Percentiles rank a stretch among this genome's conserved stretches.
phyloP scores from a whole-genome alignment of 2,329 filamentous ascomycete genomes.

The Aspergillus puulaauensis region DNA sequence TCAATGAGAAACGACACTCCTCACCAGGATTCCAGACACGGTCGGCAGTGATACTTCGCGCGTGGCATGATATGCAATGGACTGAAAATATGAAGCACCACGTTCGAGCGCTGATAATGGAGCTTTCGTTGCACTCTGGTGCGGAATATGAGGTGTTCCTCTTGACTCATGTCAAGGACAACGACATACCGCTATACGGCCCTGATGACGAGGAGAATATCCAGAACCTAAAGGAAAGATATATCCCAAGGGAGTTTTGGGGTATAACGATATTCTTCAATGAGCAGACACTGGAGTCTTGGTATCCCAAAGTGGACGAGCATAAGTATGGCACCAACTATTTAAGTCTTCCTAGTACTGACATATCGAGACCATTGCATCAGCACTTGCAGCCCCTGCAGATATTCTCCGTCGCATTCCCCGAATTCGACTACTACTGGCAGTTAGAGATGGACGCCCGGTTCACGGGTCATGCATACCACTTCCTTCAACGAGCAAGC shows the following conservation, averaged over 20 bases:
- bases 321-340: background rate
- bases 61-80: background rate
- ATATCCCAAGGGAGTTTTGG: background rate
- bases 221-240: background rate
- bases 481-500: background rate
- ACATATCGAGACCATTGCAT: background rate
- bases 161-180: background rate
- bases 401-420: background rate
- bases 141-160: background rate
- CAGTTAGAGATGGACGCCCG: background rate
- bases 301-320: background rate
- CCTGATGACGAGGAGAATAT: background rate
- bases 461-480: background rate
- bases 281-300: background rate
- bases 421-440: background rate
- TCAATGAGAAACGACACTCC: background rate
- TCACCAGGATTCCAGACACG: background rate
- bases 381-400: background rate
- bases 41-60: background rate
- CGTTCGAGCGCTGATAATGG: background rate
- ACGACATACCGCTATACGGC: background rate
- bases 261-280: background rate
- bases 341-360: background rate
- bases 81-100: background rate
- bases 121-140: background rate